Evolutionary conservation across 2,329 filamentous ascomycete genomes (phyloP).

Genomic region (Coleophoma cylindrospora): DNA sequence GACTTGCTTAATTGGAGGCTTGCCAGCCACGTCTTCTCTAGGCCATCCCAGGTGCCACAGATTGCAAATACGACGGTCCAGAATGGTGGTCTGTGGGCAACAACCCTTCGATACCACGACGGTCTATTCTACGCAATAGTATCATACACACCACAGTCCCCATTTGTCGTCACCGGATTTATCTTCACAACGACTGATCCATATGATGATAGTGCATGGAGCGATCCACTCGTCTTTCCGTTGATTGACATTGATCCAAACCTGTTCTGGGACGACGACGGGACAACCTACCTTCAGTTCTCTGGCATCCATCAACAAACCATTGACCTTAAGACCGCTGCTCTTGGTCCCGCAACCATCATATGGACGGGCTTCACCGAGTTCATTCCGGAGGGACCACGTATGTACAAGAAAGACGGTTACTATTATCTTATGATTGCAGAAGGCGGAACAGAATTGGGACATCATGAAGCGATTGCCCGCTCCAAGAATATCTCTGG

Average conservation of each 20-base stretch:
- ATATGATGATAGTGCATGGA: conserved; percentile 34
- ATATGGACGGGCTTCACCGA: not conserved
- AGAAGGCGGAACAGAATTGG: conserved; percentile 54
- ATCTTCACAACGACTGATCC: conserved; percentile 36
- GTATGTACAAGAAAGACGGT: conserved; percentile 51
- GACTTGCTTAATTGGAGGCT: conserved; percentile 46
- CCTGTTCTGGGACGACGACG: not conserved
- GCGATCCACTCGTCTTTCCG: conserved; percentile 21
- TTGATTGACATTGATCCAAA: not conserved
- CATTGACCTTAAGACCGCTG: not conserved
- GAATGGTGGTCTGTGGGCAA: conserved; percentile 38
- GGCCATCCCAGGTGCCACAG: conserved; percentile 33
- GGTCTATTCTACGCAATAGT: conserved; percentile 38
- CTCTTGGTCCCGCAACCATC: not conserved
- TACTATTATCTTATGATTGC: conserved; percentile 56
- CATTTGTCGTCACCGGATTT: conserved; percentile 25
- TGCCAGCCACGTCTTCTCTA: conserved; percentile 31
- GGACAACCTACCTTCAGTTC: not conserved
- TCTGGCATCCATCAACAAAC: not conserved
- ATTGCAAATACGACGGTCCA: conserved; percentile 16
- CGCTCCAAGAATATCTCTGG: conserved; percentile 48
- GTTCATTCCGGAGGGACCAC: conserved; percentile 42
- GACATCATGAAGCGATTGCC: conserved; percentile 52
- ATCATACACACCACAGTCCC: not conserved
- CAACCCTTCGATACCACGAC: conserved; percentile 37